Conservation (phyloP, 78 protist species). For the Dictyostelium purpureum region DNA sequence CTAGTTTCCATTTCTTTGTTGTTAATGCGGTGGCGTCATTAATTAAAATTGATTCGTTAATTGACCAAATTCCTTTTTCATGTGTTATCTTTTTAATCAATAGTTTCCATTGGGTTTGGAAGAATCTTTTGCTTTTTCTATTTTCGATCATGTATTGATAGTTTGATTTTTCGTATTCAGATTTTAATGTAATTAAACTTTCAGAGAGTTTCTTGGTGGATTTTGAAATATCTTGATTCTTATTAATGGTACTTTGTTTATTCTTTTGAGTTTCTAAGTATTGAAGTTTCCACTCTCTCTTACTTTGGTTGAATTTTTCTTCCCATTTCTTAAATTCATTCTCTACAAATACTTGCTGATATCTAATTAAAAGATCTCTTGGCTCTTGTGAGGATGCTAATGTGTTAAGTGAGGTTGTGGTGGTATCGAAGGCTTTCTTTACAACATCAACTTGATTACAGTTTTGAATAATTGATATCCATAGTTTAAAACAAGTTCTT, state of each 20-base stretch:
- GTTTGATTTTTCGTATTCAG: constrained; percentile 37
- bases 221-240: constrained; percentile 43
- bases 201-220: constrained; percentile 50
- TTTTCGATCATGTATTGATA: not conserved
- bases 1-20: constrained; percentile 62
- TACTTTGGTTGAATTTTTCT: constrained; percentile 24
- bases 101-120: constrained; percentile 60
- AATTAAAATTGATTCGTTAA: not conserved
- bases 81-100: constrained; percentile 54
- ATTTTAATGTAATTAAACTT: constrained; percentile 6
- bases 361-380: not conserved
- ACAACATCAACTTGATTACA: not conserved
- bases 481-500: not conserved
- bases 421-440: not conserved
- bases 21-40: not conserved
- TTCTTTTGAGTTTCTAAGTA: constrained; percentile 61
- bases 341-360: constrained; percentile 17
- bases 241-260: constrained; percentile 19
- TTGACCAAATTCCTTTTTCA: constrained; percentile 68
- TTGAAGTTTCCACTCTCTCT: constrained; percentile 65
- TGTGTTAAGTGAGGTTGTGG: not conserved
- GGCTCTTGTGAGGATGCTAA: not conserved
- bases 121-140: constrained; percentile 50
- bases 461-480: constrained; percentile 1
- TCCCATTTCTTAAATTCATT: constrained; percentile 71